phyloP scores from a whole-genome alignment of 1,139 yeast genomes.

The Waltiozyma sp. region DNA sequence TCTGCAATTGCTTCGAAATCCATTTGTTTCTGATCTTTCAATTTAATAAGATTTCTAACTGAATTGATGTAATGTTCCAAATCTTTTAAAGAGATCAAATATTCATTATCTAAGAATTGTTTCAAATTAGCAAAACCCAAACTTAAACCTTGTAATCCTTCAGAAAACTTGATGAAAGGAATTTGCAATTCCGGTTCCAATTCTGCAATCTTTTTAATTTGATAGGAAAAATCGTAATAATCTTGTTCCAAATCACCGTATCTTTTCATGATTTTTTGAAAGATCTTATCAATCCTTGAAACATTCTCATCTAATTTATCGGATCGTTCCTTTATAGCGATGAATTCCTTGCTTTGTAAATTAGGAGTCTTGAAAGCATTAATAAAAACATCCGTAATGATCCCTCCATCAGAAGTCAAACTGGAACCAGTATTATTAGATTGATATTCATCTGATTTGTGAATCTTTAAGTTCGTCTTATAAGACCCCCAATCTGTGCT shows the following conservation, averaged over 20 bases:
- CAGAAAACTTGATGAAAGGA: slow-evolving; percentile 43
- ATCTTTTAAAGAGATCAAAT: slow-evolving; percentile 73
- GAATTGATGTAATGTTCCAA: slow-evolving; percentile 77
- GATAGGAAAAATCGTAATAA: slow-evolving; percentile 59
- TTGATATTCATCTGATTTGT: slow-evolving; percentile 19
- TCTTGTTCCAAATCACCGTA: slow-evolving; percentile 67
- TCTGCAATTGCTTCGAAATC: slow-evolving; percentile 83
- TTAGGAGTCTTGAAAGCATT: slow-evolving; percentile 81
- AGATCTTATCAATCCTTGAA: slow-evolving; percentile 65
- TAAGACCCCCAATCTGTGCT: slow-evolving; percentile 79
- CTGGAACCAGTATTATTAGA: slow-evolving; percentile 1
- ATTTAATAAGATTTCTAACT: slow-evolving; percentile 63
- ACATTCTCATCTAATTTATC: slow-evolving; percentile 80
- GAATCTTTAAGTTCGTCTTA: slow-evolving; percentile 46
- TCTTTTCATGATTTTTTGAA: slow-evolving; percentile 59
- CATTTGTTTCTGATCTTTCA: slow-evolving; percentile 83
- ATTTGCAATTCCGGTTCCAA: slow-evolving; percentile 33
- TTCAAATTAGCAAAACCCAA: slow-evolving; percentile 36
- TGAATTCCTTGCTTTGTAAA: slow-evolving; percentile 66
- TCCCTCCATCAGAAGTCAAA: slow-evolving; percentile 21
- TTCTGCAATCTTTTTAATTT: slow-evolving; percentile 56
- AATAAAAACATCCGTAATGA: slow-evolving; percentile 73
- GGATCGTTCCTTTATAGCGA: slow-evolving; percentile 73
- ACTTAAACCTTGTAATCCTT: slow-evolving; percentile 39
- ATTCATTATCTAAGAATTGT: slow-evolving; percentile 67